Evolutionary conservation across 139 green algal genomes (phyloP).

Genomic region (Micromonas commoda): DNA sequence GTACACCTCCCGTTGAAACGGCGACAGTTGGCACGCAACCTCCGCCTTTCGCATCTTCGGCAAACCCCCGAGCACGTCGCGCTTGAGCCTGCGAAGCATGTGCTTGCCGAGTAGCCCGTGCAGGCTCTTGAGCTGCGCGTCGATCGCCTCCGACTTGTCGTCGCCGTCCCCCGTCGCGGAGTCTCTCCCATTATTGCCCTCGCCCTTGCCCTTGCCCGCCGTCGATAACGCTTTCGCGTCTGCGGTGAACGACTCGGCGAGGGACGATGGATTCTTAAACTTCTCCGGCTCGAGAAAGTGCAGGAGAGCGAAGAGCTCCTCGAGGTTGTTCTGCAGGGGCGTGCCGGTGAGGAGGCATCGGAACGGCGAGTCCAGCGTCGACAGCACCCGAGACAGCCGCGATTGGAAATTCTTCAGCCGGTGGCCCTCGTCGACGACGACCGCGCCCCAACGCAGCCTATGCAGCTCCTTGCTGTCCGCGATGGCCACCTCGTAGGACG

Average conservation of each 20-base stretch:
- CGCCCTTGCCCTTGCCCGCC: constrained; percentile 30
- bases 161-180: neutral
- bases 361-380: constrained; percentile 59
- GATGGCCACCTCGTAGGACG: constrained; percentile 84
- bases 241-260: constrained; percentile 50
- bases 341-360: constrained; percentile 87
- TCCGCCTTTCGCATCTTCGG: constrained; percentile 88
- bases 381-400: constrained; percentile 44
- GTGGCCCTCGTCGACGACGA: constrained; percentile 74
- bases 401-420: constrained; percentile 76
- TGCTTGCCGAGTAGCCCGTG: constrained; percentile 74
- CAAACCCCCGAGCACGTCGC: constrained; percentile 82
- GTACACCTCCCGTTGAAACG: constrained; percentile 87
- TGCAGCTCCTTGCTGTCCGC: constrained; percentile 60
- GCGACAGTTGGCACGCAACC: constrained; percentile 82
- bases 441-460: constrained; percentile 67
- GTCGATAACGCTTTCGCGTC: constrained; percentile 37
- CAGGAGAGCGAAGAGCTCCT: constrained; percentile 83
- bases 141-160: neutral
- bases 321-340: constrained; percentile 68
- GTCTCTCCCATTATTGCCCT: neutral
- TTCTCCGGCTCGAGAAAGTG: constrained; percentile 77
- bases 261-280: constrained; percentile 63
- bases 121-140: constrained; percentile 50
- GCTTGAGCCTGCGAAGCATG: constrained; percentile 86